Conservation (phyloP, 495 filamentous ascomycete genomes). For the Terfezia boudieri region DNA sequence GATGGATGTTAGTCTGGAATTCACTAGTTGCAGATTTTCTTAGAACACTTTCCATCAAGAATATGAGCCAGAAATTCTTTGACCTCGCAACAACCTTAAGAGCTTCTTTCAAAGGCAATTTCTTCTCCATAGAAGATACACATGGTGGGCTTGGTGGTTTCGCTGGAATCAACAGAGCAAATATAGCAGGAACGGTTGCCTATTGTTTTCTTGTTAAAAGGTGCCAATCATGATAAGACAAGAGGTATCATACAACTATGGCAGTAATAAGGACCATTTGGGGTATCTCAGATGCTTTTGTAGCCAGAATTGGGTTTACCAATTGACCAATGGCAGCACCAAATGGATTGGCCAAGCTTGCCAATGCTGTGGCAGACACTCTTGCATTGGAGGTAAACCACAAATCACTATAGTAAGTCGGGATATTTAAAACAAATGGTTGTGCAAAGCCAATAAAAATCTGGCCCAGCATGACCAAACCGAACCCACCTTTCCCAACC, state of each 20-base stretch:
- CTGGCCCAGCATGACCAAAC: conserved; percentile 81
- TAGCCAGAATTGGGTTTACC: conserved; percentile 55
- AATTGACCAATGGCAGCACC: conserved; percentile 77
- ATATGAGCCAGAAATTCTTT: conserved; percentile 14
- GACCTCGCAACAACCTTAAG: conserved; percentile 2
- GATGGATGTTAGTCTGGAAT: neutral
- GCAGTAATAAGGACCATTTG: conserved; percentile 71
- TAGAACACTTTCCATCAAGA: no score
- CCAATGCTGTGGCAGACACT: conserved; percentile 68
- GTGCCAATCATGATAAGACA: no score
- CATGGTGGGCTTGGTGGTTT: conserved; percentile 52
- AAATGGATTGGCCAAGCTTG: conserved; percentile 66
- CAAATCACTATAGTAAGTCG: conserved; percentile 74
- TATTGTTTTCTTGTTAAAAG: neutral
- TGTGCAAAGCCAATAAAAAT: conserved; percentile 80
- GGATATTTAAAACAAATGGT: conserved; percentile 76
- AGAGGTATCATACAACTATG: conserved; percentile 33
- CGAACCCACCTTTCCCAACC: conserved; percentile 36
- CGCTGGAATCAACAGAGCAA: conserved; percentile 68
- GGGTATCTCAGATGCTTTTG: conserved; percentile 33
- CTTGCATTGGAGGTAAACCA: no score
- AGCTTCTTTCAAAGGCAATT: conserved; percentile 4
- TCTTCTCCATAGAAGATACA: conserved; percentile 24
- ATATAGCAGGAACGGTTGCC: conserved; percentile 43
- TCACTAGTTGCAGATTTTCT: no score